phyloP scores from a whole-genome alignment of 2,329 filamentous ascomycete genomes.

The Magnaporthiopsis rhizophila region DNA sequence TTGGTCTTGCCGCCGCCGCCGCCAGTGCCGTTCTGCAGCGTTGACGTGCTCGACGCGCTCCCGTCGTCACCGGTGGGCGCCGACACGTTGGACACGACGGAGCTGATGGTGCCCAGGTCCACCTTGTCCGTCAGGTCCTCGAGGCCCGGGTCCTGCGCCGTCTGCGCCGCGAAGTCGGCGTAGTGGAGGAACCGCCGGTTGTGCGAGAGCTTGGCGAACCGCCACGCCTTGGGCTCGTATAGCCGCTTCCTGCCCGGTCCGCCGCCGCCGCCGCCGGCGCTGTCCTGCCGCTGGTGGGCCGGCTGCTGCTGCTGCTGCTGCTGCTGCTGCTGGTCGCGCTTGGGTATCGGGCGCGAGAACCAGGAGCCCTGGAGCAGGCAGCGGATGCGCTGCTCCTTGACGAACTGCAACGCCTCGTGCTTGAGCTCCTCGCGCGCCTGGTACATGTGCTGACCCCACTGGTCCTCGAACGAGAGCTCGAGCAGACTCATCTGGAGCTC shows the following conservation, averaged over 20 bases:
- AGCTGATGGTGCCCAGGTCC: constrained; percentile 80
- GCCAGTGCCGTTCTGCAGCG: constrained; percentile 26
- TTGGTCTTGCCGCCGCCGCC: constrained; percentile 13
- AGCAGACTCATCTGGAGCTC: constrained; percentile 90
- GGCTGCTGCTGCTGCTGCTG: constrained; percentile 13
- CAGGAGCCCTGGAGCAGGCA: constrained; percentile 84
- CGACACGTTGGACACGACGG: constrained; percentile 88
- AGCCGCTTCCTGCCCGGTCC: constrained; percentile 28
- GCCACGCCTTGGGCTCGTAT: constrained; percentile 54
- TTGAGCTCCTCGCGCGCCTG: constrained; percentile 89
- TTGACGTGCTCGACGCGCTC: constrained; percentile 35
- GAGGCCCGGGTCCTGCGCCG: constrained; percentile 58
- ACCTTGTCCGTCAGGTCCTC: constrained; percentile 73
- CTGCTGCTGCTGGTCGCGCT: constrained; percentile 24
- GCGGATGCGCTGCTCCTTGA: constrained; percentile 91
- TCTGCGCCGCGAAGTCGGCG: constrained; percentile 67
- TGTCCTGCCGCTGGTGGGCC: constrained; percentile 32
- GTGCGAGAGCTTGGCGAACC: constrained; percentile 82
- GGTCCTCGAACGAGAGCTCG: constrained; percentile 85
- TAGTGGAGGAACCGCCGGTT: constrained; percentile 89
- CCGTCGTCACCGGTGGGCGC: constrained; percentile 47
- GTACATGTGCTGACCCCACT: constrained; percentile 83
- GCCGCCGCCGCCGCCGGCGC: constrained; percentile 28
- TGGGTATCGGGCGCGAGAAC: constrained; percentile 55
- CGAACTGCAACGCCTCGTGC: constrained; percentile 87